Percentiles rank a stretch among this genome's conserved stretches.
These are phyloP conservation scores for Pythium monospermum DNA, from an alignment of 352 stramenopile species.

Conservation along the genomic window DNA sequence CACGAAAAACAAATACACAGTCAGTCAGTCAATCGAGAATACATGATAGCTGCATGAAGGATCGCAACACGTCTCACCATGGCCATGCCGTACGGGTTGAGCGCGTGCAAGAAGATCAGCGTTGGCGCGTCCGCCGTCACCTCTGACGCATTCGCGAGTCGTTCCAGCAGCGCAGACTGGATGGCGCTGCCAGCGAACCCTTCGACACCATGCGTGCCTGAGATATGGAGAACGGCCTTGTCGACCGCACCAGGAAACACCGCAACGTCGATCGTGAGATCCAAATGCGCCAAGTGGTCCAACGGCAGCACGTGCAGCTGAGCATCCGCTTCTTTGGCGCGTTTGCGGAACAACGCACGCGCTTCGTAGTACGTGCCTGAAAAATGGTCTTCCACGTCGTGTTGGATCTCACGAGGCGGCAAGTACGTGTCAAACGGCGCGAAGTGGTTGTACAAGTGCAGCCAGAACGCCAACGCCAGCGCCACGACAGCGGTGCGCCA, in stretches of 20 bases:
- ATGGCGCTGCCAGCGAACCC: constrained; percentile 49
- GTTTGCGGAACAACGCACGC: constrained; percentile 25
- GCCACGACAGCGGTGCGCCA: constrained; percentile 6
- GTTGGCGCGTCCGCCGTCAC: constrained; percentile 24
- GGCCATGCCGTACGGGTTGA: constrained; percentile 82
- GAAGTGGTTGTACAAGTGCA: constrained; percentile 22
- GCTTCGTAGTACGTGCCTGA: constrained; percentile 30
- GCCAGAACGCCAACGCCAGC: constrained; percentile 10
- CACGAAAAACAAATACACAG: constrained; percentile 75
- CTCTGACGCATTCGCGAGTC: constrained; percentile 2
- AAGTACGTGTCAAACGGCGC: constrained; percentile 18
- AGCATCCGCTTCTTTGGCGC: constrained; percentile 8
- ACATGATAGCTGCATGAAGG: background rate
- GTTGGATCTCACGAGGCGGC: constrained; percentile 3
- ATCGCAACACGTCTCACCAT: constrained; percentile 21
- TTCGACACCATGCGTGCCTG: constrained; percentile 46
- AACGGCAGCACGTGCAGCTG: constrained; percentile 25
- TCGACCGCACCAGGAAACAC: constrained; percentile 22
- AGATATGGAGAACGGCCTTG: constrained; percentile 32
- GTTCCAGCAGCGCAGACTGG: constrained; percentile 38
- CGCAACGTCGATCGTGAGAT: constrained; percentile 35
- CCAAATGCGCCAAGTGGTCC: constrained; percentile 8
- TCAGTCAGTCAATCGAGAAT: too few species aligned
- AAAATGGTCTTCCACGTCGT: constrained; percentile 21
- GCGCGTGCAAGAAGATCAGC: constrained; percentile 72